These are phyloP conservation scores for Solanum ossicruentum DNA, from an alignment of 257 asterid species.

Conservation along the genomic window DNA sequence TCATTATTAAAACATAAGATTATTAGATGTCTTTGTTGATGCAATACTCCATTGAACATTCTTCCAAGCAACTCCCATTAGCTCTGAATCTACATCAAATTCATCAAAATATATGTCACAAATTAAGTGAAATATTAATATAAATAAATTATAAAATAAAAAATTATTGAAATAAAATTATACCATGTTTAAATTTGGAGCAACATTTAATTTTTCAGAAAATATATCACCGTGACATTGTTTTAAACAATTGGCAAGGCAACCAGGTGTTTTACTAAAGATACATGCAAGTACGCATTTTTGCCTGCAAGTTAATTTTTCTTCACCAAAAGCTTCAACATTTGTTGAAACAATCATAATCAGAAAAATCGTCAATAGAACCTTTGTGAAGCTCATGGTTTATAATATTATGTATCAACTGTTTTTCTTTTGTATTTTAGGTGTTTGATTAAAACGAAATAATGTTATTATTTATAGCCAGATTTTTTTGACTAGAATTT, in stretches of 20 bases:
- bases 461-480: not conserved
- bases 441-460: not conserved
- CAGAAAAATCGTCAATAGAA: not conserved
- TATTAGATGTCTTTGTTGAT: not conserved
- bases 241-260: not conserved
- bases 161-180: not conserved
- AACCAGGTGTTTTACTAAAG: not conserved
- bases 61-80: not conserved
- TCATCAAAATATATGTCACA: not conserved
- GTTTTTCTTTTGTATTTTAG: not conserved
- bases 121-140: not conserved
- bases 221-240: not conserved
- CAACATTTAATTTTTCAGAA: not conserved
- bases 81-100: not conserved
- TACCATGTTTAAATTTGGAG: not conserved
- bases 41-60: not conserved
- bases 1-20: not conserved
- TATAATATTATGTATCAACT: not conserved
- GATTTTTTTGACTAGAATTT: not conserved
- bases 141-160: not conserved
- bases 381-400: not conserved
- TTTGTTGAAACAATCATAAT: not conserved
- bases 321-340: not conserved
- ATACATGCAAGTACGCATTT: not conserved
- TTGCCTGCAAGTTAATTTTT: not conserved